Conservation (phyloP, 768 basidiomycete species). For the Russula lepida region DNA sequence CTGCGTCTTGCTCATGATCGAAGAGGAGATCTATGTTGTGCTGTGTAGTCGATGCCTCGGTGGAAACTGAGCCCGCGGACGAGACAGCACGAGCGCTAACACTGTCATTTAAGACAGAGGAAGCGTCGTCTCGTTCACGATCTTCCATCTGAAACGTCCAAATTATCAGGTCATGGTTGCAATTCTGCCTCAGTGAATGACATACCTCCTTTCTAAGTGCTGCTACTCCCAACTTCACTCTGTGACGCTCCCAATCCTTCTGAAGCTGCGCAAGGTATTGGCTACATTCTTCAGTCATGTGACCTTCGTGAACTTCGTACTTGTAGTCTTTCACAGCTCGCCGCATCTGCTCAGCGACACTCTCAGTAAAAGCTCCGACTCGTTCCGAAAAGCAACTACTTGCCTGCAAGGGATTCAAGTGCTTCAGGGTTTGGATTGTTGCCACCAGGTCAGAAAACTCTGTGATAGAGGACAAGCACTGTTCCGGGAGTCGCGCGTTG, state of each 20-base stretch:
- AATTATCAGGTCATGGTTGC: background rate
- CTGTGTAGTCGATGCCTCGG: slow-evolving; percentile 32
- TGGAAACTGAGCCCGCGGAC: slow-evolving; percentile 23
- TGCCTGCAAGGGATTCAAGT: slow-evolving; percentile 89
- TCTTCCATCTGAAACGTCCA: slow-evolving; percentile 48
- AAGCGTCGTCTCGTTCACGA: slow-evolving; percentile 55
- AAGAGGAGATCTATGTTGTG: slow-evolving; percentile 75
- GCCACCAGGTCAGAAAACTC: slow-evolving; percentile 86
- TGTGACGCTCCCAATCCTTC: slow-evolving; percentile 93
- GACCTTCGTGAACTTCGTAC: slow-evolving; percentile 86
- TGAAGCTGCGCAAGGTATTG: slow-evolving; percentile 93
- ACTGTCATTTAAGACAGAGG: slow-evolving; percentile 29
- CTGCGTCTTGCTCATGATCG: slow-evolving; percentile 53
- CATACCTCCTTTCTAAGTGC: slow-evolving; percentile 74
- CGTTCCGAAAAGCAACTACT: background rate
- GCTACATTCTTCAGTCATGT: slow-evolving; percentile 91
- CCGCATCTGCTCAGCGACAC: slow-evolving; percentile 56
- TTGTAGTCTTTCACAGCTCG: slow-evolving; percentile 88
- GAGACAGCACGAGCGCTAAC: slow-evolving; percentile 25
- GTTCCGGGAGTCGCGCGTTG: slow-evolving; percentile 18
- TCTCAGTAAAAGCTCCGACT: background rate
- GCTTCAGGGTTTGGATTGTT: slow-evolving; percentile 79
- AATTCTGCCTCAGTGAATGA: background rate
- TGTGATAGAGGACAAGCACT: slow-evolving; percentile 80
- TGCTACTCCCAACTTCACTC: slow-evolving; percentile 81